phyloP scores from a whole-genome alignment of 345 rosid species.

The Salix suchowensis region DNA sequence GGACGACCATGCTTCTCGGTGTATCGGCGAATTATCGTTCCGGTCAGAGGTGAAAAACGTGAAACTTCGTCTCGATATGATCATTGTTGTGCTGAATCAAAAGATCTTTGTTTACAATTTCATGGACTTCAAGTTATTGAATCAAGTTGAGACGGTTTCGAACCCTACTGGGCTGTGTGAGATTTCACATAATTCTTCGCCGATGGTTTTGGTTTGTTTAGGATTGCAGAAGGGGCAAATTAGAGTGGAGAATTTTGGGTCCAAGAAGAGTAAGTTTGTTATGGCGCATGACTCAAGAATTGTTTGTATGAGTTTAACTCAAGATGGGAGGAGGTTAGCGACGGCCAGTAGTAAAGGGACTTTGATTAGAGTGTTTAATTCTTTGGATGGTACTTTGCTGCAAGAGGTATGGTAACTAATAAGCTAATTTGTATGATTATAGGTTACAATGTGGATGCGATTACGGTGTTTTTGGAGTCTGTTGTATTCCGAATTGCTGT shows the following conservation, averaged over 20 bases:
- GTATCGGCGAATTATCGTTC: conserved; percentile 39
- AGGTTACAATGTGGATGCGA: too few species aligned
- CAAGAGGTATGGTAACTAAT: conserved; percentile 40
- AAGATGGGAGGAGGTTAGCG: conserved; percentile 42
- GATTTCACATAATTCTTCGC: conserved; percentile 30
- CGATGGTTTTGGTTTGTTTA: conserved; percentile 40
- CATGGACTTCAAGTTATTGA: conserved; percentile 30
- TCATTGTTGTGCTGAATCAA: conserved; percentile 34
- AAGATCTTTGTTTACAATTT: conserved; percentile 40
- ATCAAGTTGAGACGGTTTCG: conserved; percentile 37
- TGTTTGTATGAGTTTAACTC: conserved; percentile 32
- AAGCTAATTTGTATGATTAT: not conserved
- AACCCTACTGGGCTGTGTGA: conserved; percentile 48
- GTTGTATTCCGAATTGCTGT: not conserved
- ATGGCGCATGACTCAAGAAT: conserved; percentile 45
- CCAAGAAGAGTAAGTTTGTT: conserved; percentile 34
- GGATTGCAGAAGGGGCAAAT: conserved; percentile 48
- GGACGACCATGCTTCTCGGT: conserved; percentile 36
- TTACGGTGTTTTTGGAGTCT: not conserved
- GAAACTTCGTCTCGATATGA: conserved; percentile 31
- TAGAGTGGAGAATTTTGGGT: conserved; percentile 41
- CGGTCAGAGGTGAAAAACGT: conserved; percentile 42
- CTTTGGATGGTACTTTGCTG: conserved; percentile 34
- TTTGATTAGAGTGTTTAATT: conserved; percentile 44
- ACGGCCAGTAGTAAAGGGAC: conserved; percentile 53